Percentiles rank a stretch among this genome's conserved stretches.
Evolutionary conservation across 2,329 filamentous ascomycete genomes (phyloP).

Genomic region (Berkeleyomyces rouxiae): DNA sequence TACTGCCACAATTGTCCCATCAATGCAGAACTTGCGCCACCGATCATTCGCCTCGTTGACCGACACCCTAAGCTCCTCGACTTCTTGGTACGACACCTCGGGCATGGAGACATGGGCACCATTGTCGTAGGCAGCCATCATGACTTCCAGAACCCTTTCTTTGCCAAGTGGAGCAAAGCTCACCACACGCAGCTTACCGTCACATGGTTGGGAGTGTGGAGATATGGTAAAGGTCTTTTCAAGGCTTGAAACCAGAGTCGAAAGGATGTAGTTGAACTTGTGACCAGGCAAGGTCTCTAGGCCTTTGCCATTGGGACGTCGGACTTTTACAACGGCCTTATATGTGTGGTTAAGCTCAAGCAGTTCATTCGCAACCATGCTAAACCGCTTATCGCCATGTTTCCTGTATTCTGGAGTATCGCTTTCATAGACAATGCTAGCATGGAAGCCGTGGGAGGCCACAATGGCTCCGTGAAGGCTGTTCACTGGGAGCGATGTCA

Average conservation of each 20-base stretch:
- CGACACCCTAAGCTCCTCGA: conserved; percentile 50
- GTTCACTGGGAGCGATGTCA: conserved; percentile 17
- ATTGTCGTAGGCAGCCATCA: conserved; percentile 45
- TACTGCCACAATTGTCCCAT: conserved; percentile 70
- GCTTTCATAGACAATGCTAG: conserved; percentile 75
- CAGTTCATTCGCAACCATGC: conserved; percentile 65
- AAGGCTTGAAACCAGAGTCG: conserved; percentile 61
- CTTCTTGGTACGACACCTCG: conserved; percentile 55
- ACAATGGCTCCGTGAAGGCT: conserved; percentile 63
- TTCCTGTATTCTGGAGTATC: conserved; percentile 69
- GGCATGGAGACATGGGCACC: conserved; percentile 38
- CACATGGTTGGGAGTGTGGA: conserved; percentile 51
- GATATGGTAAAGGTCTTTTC: conserved; percentile 73
- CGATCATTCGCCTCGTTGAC: conserved; percentile 49
- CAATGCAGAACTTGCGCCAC: conserved; percentile 82
- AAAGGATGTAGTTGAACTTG: conserved; percentile 59
- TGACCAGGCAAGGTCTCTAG: conserved; percentile 14
- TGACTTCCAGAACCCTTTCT: conserved; percentile 56
- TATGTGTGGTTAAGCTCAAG: conserved; percentile 40
- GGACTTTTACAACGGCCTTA: conserved; percentile 26
- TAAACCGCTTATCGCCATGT: conserved; percentile 62
- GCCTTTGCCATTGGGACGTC: conserved; percentile 13
- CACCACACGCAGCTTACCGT: conserved; percentile 54
- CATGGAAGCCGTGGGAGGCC: conserved; percentile 78
- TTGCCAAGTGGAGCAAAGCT: conserved; percentile 54